Percentiles rank a stretch among this genome's conserved stretches.
These are phyloP conservation scores for Sporothrix sp. DNA, from an alignment of 2,329 filamentous ascomycete species.

Conservation along the genomic window DNA sequence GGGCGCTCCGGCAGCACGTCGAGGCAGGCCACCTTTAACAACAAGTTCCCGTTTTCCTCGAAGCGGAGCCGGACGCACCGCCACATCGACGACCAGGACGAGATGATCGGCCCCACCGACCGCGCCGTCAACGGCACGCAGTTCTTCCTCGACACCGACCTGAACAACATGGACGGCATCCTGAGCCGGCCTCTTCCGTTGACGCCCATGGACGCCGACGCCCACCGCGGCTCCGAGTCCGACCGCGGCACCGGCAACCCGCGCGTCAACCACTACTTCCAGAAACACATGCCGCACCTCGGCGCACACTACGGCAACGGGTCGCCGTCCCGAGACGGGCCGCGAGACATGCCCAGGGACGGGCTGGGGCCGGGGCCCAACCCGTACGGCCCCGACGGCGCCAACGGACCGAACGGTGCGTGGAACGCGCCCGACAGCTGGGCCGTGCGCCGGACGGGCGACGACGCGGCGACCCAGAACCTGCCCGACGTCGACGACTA, in stretches of 20 bases:
- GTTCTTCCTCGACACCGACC: slow-evolving; percentile 76
- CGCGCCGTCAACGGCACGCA: slow-evolving; percentile 43
- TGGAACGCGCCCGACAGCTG: slow-evolving; percentile 97
- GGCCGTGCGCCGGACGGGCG: slow-evolving; percentile 69
- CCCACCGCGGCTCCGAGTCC: slow-evolving; percentile 35
- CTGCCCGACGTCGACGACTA: slow-evolving; percentile 57
- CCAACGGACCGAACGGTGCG: slow-evolving; percentile 40
- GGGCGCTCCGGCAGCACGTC: slow-evolving; percentile 18
- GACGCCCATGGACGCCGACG: slow-evolving; percentile 56
- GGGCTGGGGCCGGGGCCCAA: background rate
- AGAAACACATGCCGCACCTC: slow-evolving; percentile 20
- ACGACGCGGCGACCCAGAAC: slow-evolving; percentile 47
- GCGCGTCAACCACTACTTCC: slow-evolving; percentile 17
- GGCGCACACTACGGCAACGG: background rate
- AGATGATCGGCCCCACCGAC: slow-evolving; percentile 51
- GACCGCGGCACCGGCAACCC: slow-evolving; percentile 9
- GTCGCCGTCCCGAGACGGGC: too few species aligned
- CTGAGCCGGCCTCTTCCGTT: slow-evolving; percentile 60
- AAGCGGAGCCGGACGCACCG: slow-evolving; percentile 43
- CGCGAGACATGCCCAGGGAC: too few species aligned
- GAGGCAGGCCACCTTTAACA: slow-evolving; percentile 48
- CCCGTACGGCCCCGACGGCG: background rate
- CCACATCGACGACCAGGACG: slow-evolving; percentile 44
- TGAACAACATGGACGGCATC: slow-evolving; percentile 87
- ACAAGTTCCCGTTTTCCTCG: slow-evolving; percentile 53